Conservation (phyloP, 257 asterid species). For the Solanum sitiens region DNA sequence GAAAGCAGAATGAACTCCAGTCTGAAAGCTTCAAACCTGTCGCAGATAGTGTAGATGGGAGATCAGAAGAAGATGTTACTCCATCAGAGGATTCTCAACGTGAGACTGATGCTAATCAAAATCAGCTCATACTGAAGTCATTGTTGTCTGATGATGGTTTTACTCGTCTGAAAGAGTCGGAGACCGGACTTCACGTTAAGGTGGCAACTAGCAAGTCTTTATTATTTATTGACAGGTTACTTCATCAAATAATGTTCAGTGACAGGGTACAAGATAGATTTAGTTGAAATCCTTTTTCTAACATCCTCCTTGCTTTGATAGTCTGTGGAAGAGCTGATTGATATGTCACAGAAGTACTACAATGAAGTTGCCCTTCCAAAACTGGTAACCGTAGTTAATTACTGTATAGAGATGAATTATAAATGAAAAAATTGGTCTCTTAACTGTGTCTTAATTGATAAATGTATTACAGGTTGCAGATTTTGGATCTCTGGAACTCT, state of each 20-base stretch:
- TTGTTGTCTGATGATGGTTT: conserved; percentile 65
- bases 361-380: conserved; percentile 87
- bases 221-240: neutral
- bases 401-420: neutral
- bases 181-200: conserved; percentile 87
- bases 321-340: conserved; percentile 73
- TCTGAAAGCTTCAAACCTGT: conserved; percentile 23
- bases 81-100: conserved; percentile 30
- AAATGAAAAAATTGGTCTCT: neutral
- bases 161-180: conserved; percentile 65
- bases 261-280: neutral
- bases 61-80: conserved; percentile 24
- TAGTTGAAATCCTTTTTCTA: conserved; percentile 14
- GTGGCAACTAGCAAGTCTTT: conserved; percentile 19
- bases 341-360: conserved; percentile 63
- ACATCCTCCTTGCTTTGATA: conserved; percentile 27
- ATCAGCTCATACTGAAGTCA: conserved; percentile 46
- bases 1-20: conserved; percentile 51
- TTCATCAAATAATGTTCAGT: neutral
- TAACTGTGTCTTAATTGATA: neutral
- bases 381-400: conserved; percentile 41
- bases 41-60: conserved; percentile 34
- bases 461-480: conserved; percentile 67
- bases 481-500: conserved; percentile 96
- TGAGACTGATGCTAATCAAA: conserved; percentile 36